Evolutionary conservation across 2,329 filamentous ascomycete species (phyloP).

Genomic region (Epichloe coenophiala): DNA sequence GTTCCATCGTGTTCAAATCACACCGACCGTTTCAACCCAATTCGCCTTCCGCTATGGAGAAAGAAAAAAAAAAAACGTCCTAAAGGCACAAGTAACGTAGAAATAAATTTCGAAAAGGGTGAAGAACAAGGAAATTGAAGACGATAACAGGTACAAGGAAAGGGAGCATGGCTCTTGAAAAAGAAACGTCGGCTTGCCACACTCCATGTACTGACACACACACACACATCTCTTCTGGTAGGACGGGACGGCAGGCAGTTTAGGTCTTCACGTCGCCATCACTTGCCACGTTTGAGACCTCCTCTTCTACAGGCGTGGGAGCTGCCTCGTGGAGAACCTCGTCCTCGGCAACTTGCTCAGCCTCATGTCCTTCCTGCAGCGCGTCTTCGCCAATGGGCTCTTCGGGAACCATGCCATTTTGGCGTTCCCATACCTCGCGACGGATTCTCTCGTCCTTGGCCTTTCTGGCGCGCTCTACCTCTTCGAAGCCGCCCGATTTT

Average conservation of each 20-base stretch:
- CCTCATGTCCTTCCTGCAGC: conserved; percentile 12
- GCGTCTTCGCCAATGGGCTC: conserved; percentile 27
- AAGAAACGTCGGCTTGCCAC: too few species aligned
- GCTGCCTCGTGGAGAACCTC: conserved; percentile 7
- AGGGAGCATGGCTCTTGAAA: too few species aligned
- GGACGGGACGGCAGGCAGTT: not conserved
- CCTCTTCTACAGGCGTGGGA: conserved; percentile 1
- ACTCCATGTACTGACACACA: too few species aligned
- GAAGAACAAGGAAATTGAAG: not conserved
- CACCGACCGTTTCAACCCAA: not conserved
- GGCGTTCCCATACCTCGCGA: conserved; percentile 61
- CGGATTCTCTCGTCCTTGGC: conserved; percentile 78
- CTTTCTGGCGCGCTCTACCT: conserved; percentile 73
- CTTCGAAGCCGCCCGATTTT: conserved; percentile 90
- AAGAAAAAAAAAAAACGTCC: not conserved
- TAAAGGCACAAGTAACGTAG: not conserved
- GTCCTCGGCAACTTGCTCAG: conserved; percentile 6
- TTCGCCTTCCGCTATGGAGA: conserved; percentile 18
- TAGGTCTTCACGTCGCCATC: conserved; percentile 2
- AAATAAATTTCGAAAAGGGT: not conserved
- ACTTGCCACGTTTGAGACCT: not conserved
- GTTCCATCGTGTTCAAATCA: conserved; percentile 3
- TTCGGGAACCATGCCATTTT: conserved; percentile 42
- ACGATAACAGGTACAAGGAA: not conserved
- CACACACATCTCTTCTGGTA: too few species aligned